These are phyloP conservation scores for Septoria linicola DNA, from an alignment of 2,329 filamentous ascomycete species.

Conservation along the genomic window DNA sequence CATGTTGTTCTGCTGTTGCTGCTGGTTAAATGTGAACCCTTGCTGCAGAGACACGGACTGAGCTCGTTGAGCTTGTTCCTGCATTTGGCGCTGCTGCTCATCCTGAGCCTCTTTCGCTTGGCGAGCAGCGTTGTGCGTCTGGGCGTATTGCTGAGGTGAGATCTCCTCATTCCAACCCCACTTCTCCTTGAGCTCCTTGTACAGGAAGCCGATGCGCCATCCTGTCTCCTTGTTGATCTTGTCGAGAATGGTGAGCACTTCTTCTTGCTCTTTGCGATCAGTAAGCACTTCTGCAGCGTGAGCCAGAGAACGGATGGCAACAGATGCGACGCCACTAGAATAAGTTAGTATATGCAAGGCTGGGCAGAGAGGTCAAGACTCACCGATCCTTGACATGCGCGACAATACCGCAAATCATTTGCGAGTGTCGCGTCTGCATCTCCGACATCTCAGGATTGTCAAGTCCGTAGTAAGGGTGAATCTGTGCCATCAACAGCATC, in stretches of 20 bases:
- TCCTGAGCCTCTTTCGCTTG: slow-evolving; percentile 31
- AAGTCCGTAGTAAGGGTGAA: slow-evolving; percentile 65
- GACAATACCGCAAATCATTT: slow-evolving; percentile 84
- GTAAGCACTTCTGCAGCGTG: slow-evolving; percentile 74
- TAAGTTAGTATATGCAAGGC: slow-evolving; percentile 18
- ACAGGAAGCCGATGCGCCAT: slow-evolving; percentile 72
- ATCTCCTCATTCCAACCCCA: slow-evolving; percentile 70
- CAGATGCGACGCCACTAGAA: slow-evolving; percentile 66
- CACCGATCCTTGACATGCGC: slow-evolving; percentile 77
- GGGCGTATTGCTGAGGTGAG: slow-evolving; percentile 40
- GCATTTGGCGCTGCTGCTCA: slow-evolving; percentile 33
- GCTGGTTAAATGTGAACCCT: slow-evolving; percentile 26
- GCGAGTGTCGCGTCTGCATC: slow-evolving; percentile 71
- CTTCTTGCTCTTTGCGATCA: slow-evolving; percentile 70
- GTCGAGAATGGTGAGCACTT: slow-evolving; percentile 74
- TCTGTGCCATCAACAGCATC: slow-evolving; percentile 75
- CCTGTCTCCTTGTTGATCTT: slow-evolving; percentile 73
- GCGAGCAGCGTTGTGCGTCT: slow-evolving; percentile 35
- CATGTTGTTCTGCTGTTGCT: slow-evolving; percentile 22
- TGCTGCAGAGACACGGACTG: slow-evolving; percentile 28
- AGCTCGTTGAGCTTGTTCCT: slow-evolving; percentile 32
- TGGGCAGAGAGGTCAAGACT: slow-evolving; percentile 21
- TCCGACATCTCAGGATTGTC: slow-evolving; percentile 66
- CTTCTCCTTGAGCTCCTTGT: slow-evolving; percentile 67
- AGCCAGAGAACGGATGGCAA: slow-evolving; percentile 75